Percentiles rank a stretch among this genome's conserved stretches.
Conservation (phyloP, 371 early-diverging fungal genomes). For the Syncephalis fuscata region DNA sequence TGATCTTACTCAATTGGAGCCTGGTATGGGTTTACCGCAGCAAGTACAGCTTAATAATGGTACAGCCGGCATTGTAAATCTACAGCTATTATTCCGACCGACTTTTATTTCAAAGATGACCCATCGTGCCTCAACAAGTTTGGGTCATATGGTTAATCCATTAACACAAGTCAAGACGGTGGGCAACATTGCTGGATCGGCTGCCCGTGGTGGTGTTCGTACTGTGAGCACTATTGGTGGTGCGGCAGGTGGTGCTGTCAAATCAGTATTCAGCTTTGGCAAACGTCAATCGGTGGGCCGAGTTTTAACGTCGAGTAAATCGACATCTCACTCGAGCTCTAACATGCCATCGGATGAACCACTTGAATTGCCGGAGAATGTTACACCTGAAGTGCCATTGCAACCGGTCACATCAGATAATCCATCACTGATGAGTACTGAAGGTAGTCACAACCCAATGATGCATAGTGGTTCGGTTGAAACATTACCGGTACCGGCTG, state of each 20-base stretch:
- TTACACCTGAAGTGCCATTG: neutral
- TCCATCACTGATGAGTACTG: too few relatives aligned
- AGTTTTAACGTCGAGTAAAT: neutral
- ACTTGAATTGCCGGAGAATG: neutral
- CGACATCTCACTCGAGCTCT: neutral
- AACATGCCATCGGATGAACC: neutral
- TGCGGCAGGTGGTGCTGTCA: neutral
- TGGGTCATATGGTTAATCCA: neutral
- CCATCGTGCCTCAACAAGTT: neutral
- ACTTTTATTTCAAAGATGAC: neutral
- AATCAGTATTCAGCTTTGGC: too few relatives aligned
- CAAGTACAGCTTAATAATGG: neutral
- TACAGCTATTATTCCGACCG: constrained; percentile 6
- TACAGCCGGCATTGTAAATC: constrained; percentile 1
- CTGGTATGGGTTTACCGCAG: neutral
- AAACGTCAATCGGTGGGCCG: neutral
- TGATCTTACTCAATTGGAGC: neutral
- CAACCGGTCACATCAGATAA: neutral
- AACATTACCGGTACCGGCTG: too few relatives aligned
- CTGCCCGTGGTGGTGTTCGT: constrained; percentile 15
- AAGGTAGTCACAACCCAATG: too few relatives aligned
- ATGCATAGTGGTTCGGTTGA: too few relatives aligned
- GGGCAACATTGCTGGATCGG: constrained; percentile 2
- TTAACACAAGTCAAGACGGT: neutral
- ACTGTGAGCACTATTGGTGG: constrained; percentile 10